phyloP scores from a whole-genome alignment of 768 basidiomycete species.

The Leccinum sublutescens region DNA sequence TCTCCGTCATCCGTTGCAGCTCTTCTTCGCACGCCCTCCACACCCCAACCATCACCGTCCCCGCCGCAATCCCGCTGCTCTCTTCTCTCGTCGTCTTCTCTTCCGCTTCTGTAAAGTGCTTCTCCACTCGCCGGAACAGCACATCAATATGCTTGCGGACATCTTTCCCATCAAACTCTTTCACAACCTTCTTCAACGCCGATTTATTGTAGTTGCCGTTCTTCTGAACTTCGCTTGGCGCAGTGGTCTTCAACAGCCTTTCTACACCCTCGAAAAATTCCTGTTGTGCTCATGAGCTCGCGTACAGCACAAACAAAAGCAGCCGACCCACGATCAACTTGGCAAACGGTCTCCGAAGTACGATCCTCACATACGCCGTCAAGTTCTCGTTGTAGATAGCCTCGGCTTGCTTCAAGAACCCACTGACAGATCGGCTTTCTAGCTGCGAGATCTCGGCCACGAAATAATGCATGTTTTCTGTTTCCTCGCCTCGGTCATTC shows the following conservation, averaged over 20 bases:
- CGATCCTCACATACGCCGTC: slow-evolving; percentile 78
- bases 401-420: slow-evolving; percentile 72
- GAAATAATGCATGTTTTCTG: slow-evolving; percentile 98
- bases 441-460: slow-evolving; percentile 76
- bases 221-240: slow-evolving; percentile 71
- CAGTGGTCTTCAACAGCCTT: slow-evolving; percentile 76
- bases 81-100: slow-evolving; percentile 60
- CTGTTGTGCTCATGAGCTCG: slow-evolving; percentile 39
- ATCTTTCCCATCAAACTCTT: slow-evolving; percentile 86
- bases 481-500: slow-evolving; percentile 1
- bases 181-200: slow-evolving; percentile 78
- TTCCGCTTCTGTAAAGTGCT: slow-evolving; percentile 87
- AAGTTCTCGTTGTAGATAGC: slow-evolving; percentile 89
- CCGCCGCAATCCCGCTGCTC: slow-evolving; percentile 51
- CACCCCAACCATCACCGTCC: slow-evolving; percentile 74
- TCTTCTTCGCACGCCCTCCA: slow-evolving; percentile 93
- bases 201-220: slow-evolving; percentile 75
- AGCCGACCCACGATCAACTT: slow-evolving; percentile 73
- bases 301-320: neutral
- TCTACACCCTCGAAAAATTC: slow-evolving; percentile 95
- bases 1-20: slow-evolving; percentile 66
- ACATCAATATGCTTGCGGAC: slow-evolving; percentile 84
- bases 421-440: slow-evolving; percentile 57
- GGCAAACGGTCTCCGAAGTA: slow-evolving; percentile 81
- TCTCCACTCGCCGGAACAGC: slow-evolving; percentile 89